A percentile compares a stretch with the other conserved stretches of the same genome.
Evolutionary conservation across 768 basidiomycete genomes (phyloP).

Genomic region (Leccinellum rugosiceps): DNA sequence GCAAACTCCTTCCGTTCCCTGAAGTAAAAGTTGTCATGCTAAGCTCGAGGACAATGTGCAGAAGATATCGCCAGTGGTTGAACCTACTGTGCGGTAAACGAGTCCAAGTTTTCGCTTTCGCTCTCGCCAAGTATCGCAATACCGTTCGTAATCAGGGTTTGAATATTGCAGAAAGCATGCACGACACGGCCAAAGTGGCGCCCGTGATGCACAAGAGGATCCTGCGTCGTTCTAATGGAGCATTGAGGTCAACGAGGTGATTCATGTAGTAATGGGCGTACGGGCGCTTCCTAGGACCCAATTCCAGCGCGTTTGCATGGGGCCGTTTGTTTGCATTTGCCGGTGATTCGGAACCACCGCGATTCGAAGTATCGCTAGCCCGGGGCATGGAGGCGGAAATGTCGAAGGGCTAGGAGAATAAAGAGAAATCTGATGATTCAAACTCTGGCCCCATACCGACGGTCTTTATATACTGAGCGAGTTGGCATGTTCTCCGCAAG

Average conservation of each 20-base stretch:
- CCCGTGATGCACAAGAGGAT: not conserved
- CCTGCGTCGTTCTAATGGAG: not conserved
- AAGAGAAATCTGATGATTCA: no score
- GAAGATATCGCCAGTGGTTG: no score
- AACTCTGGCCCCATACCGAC: no score
- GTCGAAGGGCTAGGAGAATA: no score
- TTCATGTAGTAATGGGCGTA: not conserved
- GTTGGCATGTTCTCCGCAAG: no score
- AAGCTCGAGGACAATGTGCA: not conserved
- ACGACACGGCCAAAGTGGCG: not conserved
- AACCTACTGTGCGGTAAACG: not conserved
- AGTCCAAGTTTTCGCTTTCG: not conserved
- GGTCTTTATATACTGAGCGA: no score
- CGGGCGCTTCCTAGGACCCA: not conserved
- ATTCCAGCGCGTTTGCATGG: not conserved
- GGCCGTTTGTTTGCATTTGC: not conserved
- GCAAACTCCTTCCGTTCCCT: not conserved
- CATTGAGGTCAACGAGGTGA: not conserved
- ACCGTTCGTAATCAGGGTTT: not conserved
- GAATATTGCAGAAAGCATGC: no score
- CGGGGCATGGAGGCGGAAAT: not conserved
- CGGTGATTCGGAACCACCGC: not conserved
- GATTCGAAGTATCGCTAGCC: not conserved
- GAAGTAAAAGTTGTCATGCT: not conserved
- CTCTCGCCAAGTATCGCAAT: not conserved